These are phyloP conservation scores for Verticillium tricorpus DNA, from an alignment of 2,329 filamentous ascomycete species.

Conservation along the genomic window DNA sequence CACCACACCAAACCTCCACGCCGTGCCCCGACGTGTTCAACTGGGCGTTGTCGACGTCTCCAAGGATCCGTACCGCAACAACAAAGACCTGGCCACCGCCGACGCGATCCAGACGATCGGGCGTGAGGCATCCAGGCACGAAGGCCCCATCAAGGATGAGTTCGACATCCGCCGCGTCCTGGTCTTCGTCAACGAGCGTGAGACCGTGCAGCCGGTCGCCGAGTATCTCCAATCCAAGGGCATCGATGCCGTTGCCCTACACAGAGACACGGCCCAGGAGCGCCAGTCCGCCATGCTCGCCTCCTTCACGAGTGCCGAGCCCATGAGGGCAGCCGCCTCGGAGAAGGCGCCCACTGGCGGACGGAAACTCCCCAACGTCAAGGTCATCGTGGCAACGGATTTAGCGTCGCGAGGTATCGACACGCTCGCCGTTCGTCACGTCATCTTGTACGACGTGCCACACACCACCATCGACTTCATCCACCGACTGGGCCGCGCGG, in stretches of 20 bases:
- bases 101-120: constrained; percentile 94
- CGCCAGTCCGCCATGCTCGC: constrained; percentile 73
- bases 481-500: constrained; percentile 86
- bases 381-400: constrained; percentile 92
- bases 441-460: constrained; percentile 95
- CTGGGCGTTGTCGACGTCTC: constrained; percentile 89
- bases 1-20: constrained; percentile 92
- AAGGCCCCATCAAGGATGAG: constrained; percentile 49
- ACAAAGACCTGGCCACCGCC: constrained; percentile 88
- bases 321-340: constrained; percentile 26
- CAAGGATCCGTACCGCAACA: constrained; percentile 88
- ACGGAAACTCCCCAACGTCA: constrained; percentile 67
- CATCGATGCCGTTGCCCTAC: constrained; percentile 81
- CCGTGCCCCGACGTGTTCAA: constrained; percentile 90
- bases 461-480: constrained; percentile 98
- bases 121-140: constrained; percentile 61
- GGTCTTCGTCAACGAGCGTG: constrained; percentile 95
- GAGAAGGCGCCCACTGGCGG: constrained; percentile 21
- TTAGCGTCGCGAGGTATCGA: constrained; percentile 90
- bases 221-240: constrained; percentile 77
- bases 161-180: constrained; percentile 78
- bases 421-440: constrained; percentile 83
- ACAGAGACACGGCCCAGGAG: constrained; percentile 75
- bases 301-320: constrained; percentile 60
- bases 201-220: constrained; percentile 77